Conservation (phyloP, 106 monocot genomes). For the Apostasia ramifera region DNA sequence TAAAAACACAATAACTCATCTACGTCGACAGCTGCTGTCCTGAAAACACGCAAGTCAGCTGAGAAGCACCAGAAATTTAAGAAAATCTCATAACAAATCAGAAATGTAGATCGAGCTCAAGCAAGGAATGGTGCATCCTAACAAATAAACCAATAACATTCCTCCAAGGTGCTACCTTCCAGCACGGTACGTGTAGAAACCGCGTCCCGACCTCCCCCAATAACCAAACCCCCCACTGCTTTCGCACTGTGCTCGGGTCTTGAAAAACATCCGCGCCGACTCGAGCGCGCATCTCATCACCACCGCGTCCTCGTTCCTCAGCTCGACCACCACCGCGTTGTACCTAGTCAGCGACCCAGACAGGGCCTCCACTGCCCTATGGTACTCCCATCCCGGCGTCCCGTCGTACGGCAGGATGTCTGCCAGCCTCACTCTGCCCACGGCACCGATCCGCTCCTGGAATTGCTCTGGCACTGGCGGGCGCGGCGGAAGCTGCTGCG, state of each 20-base stretch:
- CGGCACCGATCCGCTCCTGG: neutral
- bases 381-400: constrained; percentile 29
- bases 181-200: constrained; percentile 53
- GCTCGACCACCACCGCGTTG: constrained; percentile 75
- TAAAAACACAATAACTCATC: no score
- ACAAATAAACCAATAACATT: no score
- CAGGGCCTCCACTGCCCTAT: constrained; percentile 52
- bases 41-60: no score
- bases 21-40: no score
- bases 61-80: no score
- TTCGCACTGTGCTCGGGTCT: constrained; percentile 26
- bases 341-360: constrained; percentile 54
- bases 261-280: constrained; percentile 66
- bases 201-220: constrained; percentile 33
- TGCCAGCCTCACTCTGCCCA: constrained; percentile 46
- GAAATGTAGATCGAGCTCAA: no score
- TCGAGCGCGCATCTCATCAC: constrained; percentile 68
- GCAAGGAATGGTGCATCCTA: no score
- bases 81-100: no score
- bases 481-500: neutral
- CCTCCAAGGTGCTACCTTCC: constrained; percentile 27
- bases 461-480: neutral
- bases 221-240: neutral
- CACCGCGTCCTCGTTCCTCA: constrained; percentile 43
- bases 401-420: constrained; percentile 65